Evolutionary conservation across 106 monocot genomes (phyloP).

Genomic region (Phalaenopsis aphrodite): DNA sequence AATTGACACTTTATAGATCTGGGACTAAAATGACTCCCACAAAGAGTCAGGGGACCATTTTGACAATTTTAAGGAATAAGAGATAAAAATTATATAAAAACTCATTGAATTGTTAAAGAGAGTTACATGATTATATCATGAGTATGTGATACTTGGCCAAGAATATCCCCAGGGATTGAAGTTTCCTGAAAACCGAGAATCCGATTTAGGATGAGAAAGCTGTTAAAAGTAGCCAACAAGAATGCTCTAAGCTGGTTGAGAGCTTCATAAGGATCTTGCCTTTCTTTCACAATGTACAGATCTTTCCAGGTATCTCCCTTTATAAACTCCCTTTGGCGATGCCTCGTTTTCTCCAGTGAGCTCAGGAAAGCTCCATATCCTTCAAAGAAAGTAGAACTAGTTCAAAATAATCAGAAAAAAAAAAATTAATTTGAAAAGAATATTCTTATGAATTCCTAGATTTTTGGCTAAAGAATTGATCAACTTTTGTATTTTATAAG

Average conservation of each 20-base stretch:
- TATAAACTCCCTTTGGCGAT: slow-evolving; percentile 5
- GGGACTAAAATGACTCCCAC: no score
- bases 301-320: slow-evolving; percentile 4
- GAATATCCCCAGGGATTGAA: slow-evolving; percentile 15
- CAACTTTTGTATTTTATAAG: no score
- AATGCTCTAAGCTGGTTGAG: no score
- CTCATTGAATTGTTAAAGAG: background rate
- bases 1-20: no score
- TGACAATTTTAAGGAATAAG: no score
- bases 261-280: slow-evolving; percentile 4
- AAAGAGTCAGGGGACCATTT: no score
- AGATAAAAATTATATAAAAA: background rate
- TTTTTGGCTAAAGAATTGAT: no score
- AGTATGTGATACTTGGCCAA: slow-evolving; percentile 54
- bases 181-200: slow-evolving; percentile 25
- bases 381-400: slow-evolving; percentile 10
- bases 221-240: background rate
- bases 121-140: slow-evolving; percentile 60
- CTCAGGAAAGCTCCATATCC: slow-evolving; percentile 31
- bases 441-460: no score
- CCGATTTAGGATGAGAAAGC: background rate
- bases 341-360: slow-evolving; percentile 10
- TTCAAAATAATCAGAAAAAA: background rate
- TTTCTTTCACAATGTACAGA: slow-evolving; percentile 22
- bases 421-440: background rate